Evolutionary conservation across 495 filamentous ascomycete genomes (phyloP), one percentile per base, ranked within the genome.

Genomic region (Chaetomium tenue): DNA sequence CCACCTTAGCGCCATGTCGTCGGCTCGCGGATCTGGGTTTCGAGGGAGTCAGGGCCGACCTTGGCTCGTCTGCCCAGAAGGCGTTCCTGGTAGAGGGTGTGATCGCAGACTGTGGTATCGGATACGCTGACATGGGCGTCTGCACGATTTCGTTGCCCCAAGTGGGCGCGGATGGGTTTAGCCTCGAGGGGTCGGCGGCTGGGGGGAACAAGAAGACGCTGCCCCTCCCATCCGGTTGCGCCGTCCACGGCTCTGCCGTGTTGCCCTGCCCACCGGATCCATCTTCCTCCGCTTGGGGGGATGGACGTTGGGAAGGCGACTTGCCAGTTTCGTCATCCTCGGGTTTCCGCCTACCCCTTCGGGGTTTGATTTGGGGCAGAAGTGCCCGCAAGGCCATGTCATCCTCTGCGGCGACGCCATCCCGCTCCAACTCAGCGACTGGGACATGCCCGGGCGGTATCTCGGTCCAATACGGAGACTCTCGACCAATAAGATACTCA

Each of bases 331-430:
- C 89, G 60, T 86, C 86, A 42, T 92, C 89, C 22, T 94, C 92
- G 0, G 89, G 87, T 74, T 90, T 89, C 68, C 90, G 89, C 63
- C 93, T 83, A 23, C 94, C 94, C 48, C 93, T 85, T 68, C 95
- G 93, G 0, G 94, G 94, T 68, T 91, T 88, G 72, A 91, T 93
- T 66, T 95, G 89, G 23, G 94, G 93, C 44, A 97, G 82, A 13
- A 98, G 81, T 30, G 94, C 92, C 46, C 94, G 83, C 26, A 98
- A 81, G 3, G 93, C 94, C 61, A 97, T 86, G 71, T 98, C 94
- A 72, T 97, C 94, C 77, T 97, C 93, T 8, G 91, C 75, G 3
- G 89, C 83, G 2, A 98, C 93, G 23, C 92, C 93, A 71, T 97
- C 94, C 44, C 94, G 87, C 23, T 84, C 86, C 23, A 83, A 81